Base-by-base conservation (phyloP, 805 yeast genomes). In the Dipodascus albidus region DNA sequence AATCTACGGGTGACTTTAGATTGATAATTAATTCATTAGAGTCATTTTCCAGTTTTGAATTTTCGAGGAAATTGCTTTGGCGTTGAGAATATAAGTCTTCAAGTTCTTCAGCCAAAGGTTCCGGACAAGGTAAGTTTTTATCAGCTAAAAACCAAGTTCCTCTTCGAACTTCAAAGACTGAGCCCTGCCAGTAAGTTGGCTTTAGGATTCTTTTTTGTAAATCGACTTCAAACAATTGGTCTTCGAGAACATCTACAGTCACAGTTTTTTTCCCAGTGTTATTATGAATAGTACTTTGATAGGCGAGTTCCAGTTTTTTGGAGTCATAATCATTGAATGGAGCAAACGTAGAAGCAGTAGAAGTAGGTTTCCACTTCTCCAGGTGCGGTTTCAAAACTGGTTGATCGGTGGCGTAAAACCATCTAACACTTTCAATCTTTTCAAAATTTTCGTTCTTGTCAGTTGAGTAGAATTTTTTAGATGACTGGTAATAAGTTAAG, bases 131-230 rank as follows among this genome's bases (percentile, higher is more conserved):
- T 3, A 62, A 61, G 23, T 65, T 54, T 38, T 62, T 57, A 51
- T 78, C 78, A 8, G 76, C 64, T 38, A 73, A 69, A 64, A 87
- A 88, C 98, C 98, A 91, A 1, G 81, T 65, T 0, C 96, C 96
- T 53, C 97, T 70, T 49, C 96, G 73, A 0, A 91, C 84, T 55
- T 86, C 89, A 63, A 82, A 91, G 0, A 72, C 69, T 0, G 96
- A 93, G 1, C 97, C 97, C 4, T 80, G 81, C 97, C 97, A 91
- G 64, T 82, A 91, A 0, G 82, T 76, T 0, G 98, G 95, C 2
- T 68, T 58, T 60, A 90, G 65, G 50, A 74, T 74, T 67, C 81
- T 74, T 3, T 69, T 66, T 0, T 63, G 57, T 20, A 91, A 56
- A 61, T 87, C 80, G 3, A 88, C 96, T 60, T 81, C 79, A 61